phyloP scores from a whole-genome alignment of 139 green algal genomes.

The Tetraselmis chui region DNA sequence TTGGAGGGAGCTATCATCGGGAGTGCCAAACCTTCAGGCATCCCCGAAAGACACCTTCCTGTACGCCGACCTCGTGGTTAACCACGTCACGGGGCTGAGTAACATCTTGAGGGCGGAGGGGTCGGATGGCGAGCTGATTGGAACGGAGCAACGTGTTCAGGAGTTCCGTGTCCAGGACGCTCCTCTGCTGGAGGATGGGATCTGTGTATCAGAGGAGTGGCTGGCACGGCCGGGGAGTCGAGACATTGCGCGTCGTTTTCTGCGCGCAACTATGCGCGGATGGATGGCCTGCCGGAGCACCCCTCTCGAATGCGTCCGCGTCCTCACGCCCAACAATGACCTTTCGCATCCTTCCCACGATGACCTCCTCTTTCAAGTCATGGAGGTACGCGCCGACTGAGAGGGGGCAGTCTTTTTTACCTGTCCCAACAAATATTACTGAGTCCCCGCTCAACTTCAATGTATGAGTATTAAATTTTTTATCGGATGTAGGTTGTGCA shows the following conservation, averaged over 20 bases:
- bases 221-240: not conserved
- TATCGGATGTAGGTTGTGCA: too few species aligned
- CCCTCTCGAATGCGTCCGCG: not conserved
- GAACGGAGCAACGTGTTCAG: not conserved
- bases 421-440: too few species aligned
- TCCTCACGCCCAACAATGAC: not conserved
- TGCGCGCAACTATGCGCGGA: not conserved
- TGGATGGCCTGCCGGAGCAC: not conserved
- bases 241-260: not conserved
- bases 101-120: not conserved
- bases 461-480: too few species aligned
- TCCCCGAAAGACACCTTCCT: not conserved
- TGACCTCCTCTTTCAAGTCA: not conserved
- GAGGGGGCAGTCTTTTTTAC: too few species aligned
- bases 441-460: too few species aligned
- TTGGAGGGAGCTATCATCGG: not conserved
- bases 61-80: not conserved
- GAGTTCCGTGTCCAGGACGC: not conserved
- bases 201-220: not conserved
- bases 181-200: not conserved
- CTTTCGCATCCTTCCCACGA: not conserved
- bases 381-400: too few species aligned
- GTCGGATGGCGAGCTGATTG: not conserved
- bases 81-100: not conserved
- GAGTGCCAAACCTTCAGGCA: not conserved